Conservation (phyloP, 2,329 filamentous ascomycete genomes). For the Orbilia brochopaga region DNA sequence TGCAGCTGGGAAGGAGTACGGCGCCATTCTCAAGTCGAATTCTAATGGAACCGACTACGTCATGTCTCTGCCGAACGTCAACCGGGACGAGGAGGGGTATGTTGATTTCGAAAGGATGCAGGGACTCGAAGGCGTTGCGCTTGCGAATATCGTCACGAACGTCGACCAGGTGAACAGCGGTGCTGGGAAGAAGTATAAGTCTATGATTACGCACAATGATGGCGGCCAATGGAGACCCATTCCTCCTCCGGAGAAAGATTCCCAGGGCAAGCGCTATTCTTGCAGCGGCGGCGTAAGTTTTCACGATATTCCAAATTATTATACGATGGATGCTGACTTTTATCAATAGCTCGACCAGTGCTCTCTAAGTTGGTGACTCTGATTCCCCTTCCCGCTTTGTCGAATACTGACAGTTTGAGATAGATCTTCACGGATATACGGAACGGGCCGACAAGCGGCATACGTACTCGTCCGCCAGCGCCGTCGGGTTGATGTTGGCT, state of each 20-base stretch:
- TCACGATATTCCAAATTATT: neutral
- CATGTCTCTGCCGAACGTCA: slow-evolving; percentile 78
- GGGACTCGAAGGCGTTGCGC: slow-evolving; percentile 83
- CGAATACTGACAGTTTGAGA: slow-evolving; percentile 56
- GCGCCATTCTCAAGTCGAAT: slow-evolving; percentile 95
- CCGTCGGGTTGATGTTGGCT: slow-evolving; percentile 87
- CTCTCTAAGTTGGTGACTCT: slow-evolving; percentile 63
- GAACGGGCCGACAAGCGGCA: slow-evolving; percentile 81
- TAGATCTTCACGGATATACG: slow-evolving; percentile 88
- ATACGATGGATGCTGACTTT: slow-evolving; percentile 10
- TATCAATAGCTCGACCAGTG: slow-evolving; percentile 68
- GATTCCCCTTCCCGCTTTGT: neutral
- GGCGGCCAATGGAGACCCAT: slow-evolving; percentile 84
- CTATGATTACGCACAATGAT: slow-evolving; percentile 95
- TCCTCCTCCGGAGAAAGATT: slow-evolving; percentile 72
- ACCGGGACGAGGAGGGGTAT: slow-evolving; percentile 75
- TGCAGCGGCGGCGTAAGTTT: slow-evolving; percentile 64
- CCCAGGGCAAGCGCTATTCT: slow-evolving; percentile 72
- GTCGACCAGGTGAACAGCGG: slow-evolving; percentile 68
- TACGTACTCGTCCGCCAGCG: slow-evolving; percentile 85
- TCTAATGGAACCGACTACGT: slow-evolving; percentile 97
- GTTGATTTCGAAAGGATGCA: slow-evolving; percentile 97
- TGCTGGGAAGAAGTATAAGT: slow-evolving; percentile 78
- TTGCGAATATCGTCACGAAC: slow-evolving; percentile 87
- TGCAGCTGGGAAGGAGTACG: slow-evolving; percentile 70